Evolutionary conservation across 306 rosid species (phyloP).

Genomic region (Inga oerstediana): DNA sequence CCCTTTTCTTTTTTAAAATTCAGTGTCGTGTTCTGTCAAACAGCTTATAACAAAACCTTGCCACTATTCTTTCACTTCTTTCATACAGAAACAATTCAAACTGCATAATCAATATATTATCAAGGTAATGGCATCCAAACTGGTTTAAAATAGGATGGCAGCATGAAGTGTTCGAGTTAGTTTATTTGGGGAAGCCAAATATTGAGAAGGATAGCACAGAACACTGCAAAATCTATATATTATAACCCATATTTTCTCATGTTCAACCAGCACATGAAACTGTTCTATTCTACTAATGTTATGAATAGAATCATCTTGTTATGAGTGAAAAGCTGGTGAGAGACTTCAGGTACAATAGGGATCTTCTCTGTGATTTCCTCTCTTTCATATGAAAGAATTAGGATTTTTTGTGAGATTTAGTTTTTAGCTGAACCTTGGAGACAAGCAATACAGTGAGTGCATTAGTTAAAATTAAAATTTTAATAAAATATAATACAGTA

Average conservation of each 20-base stretch:
- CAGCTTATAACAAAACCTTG: not conserved
- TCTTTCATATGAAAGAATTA: not conserved
- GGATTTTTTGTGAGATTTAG: not conserved
- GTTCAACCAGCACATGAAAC: not conserved
- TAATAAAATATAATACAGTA: no score
- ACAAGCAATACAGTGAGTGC: no score
- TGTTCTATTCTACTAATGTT: not conserved
- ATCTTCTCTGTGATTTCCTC: not conserved
- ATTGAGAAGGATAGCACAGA: not conserved
- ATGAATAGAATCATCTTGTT: not conserved
- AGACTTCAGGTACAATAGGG: not conserved
- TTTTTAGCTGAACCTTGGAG: constrained; percentile 40
- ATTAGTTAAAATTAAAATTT: no score
- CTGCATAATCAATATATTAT: not conserved
- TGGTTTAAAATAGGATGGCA: not conserved
- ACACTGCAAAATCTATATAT: not conserved
- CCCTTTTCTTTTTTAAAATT: no score
- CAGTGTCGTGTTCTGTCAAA: not conserved
- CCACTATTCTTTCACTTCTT: not conserved
- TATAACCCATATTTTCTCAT: no score
- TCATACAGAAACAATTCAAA: not conserved
- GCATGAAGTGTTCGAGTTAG: not conserved
- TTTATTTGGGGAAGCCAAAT: not conserved
- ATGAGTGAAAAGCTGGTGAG: not conserved
- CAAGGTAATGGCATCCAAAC: not conserved